Evolutionary conservation across 768 basidiomycete species (phyloP).

Genomic region (Macrolepiota albuminosa): DNA sequence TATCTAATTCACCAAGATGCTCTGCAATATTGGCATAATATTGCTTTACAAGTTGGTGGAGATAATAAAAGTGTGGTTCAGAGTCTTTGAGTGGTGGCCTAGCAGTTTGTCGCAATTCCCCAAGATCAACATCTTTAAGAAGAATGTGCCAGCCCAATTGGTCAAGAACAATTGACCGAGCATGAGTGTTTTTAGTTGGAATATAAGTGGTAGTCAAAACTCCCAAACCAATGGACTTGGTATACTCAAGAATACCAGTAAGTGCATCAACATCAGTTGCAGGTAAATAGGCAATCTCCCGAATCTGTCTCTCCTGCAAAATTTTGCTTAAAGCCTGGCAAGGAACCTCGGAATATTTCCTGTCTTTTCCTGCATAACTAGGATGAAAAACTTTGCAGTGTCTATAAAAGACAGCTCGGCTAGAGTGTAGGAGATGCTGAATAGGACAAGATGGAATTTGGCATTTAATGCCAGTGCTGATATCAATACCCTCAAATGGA

Average conservation of each 20-base stretch:
- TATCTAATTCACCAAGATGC: neutral
- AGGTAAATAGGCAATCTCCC: neutral
- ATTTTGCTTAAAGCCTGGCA: neutral
- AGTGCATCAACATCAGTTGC: neutral
- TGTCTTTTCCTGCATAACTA: neutral
- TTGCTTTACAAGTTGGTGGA: neutral
- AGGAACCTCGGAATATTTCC: neutral
- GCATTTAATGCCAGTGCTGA: neutral
- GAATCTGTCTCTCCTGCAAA: neutral
- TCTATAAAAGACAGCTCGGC: neutral
- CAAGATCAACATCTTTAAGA: neutral
- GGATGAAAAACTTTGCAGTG: neutral
- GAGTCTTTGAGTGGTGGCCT: neutral
- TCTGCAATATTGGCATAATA: neutral
- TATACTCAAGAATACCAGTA: neutral
- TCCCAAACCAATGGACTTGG: neutral
- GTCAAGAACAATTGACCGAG: neutral
- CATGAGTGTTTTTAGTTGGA: neutral
- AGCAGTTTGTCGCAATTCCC: neutral
- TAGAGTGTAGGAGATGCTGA: neutral
- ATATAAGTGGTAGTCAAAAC: neutral
- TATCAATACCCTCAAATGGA: neutral
- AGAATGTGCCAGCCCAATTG: neutral
- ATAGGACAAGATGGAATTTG: neutral
- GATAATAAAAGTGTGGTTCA: neutral